Evolutionary conservation across 495 filamentous ascomycete genomes (phyloP).

Genomic region (Neurospora sp.): DNA sequence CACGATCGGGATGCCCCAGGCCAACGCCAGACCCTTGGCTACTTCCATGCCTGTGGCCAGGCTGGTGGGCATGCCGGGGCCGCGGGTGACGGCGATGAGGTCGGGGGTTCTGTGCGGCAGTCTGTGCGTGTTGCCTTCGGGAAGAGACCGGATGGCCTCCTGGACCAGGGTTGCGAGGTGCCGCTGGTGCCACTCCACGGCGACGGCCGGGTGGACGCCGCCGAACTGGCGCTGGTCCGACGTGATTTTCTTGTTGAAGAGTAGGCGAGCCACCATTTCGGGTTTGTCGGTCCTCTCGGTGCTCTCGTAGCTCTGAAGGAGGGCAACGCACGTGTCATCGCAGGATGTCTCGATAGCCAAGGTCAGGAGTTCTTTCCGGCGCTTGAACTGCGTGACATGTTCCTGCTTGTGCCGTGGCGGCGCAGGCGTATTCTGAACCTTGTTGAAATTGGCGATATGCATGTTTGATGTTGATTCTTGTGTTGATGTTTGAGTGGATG

Average conservation of each 20-base stretch:
- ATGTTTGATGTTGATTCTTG: neutral
- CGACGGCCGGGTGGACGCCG: constrained; percentile 68
- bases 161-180: constrained; percentile 55
- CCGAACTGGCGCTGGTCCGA: constrained; percentile 58
- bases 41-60: constrained; percentile 68
- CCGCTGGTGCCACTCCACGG: constrained; percentile 62
- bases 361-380: constrained; percentile 40
- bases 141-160: constrained; percentile 49
- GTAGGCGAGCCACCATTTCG: constrained; percentile 40
- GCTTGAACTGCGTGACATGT: neutral
- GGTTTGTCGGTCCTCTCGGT: constrained; percentile 4
- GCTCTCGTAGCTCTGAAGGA: constrained; percentile 43
- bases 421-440: neutral
- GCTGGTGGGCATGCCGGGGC: constrained; percentile 75
- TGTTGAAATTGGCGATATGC: neutral
- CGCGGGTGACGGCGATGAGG: constrained; percentile 77
- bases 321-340: constrained; percentile 88
- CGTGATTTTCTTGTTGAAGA: constrained; percentile 76
- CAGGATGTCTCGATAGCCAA: constrained; percentile 95
- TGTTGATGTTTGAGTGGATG: neutral
- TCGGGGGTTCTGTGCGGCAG: constrained; percentile 46
- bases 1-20: constrained; percentile 70
- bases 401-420: neutral
- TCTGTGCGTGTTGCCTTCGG: constrained; percentile 11
- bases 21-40: constrained; percentile 79